Base-by-base conservation (phyloP, 352 stramenopile genomes). In the Pythium phragmitis region DNA sequence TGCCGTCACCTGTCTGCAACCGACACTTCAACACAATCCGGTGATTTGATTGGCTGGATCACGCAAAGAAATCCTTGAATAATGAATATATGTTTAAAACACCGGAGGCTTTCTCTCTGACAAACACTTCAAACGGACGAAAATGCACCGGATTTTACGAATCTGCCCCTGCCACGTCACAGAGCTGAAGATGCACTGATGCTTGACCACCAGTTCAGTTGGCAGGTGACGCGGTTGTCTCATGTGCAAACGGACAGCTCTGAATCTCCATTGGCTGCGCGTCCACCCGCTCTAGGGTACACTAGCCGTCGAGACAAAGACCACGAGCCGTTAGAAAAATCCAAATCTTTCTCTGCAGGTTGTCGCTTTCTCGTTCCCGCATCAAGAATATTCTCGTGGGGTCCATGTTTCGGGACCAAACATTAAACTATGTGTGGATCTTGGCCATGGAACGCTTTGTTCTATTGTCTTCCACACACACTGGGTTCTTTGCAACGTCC, bases 21-120 rank as follows among this genome's bases (percentile, higher is more conserved):
- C 53, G 55, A 19, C 55, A 65, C 59, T 65, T 65, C 59, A 65
- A 65, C 59, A 59, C 59, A 16, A 42, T 17, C 9, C 36, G 36
- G 36, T 2, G 9, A 42, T 54, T 11, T 42, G 43, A 63, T 63
- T 63, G 56, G 56, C 26, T 45, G 34, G 50, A n/a, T 57, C 36
- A 12, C 12, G 12, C 36, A 12, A 7, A 41, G 12, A 41, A 41
- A 41, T 12, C 36, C 36, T 7, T 41, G 36, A 7, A 12, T 12
- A 16, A 42, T 42, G 36, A 42, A 7, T 42, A 42, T 46, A 4
- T 46, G 50, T 45, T 57, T 57, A 34, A 57, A 56, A 56, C 50
- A 57, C 50, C 17, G 2, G 2, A 4, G 48, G 4, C 26, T 28
- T 28, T 28, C 26, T 28, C 4, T 2, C 26, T 28, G 26, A 28